Evolutionary conservation across 495 filamentous ascomycete genomes (phyloP), one percentile per base, ranked within the genome.

Genomic region (Thozetella sp.): DNA sequence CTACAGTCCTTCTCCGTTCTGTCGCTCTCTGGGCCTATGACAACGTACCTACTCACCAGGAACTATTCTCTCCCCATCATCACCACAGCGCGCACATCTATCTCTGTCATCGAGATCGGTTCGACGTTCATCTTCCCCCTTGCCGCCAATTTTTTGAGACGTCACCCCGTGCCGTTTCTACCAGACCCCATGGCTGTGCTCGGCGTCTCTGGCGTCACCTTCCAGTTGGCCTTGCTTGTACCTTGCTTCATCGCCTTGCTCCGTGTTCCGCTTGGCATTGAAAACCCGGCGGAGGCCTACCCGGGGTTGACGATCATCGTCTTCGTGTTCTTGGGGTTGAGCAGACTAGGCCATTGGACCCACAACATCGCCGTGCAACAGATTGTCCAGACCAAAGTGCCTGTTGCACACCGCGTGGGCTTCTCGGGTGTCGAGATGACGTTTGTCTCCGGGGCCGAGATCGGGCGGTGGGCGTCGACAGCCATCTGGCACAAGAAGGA

Each of bases 321-420:
- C 58, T 73, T 75, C 58, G 26, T 65, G 54, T 72, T 72, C 59
- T 68, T 75, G 52, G 73, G 72, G 0, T 52, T 71, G 24, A 76
- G 73, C n/a, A 65, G 74, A 10, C 64, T 77, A 1, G 74, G 74
- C 0, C 68, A 72, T 22, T 76, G 74, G 69, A 66, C 67, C 51
- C 72, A 68, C 60, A 69, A 75, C 54, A 67, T 77, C 52, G 69
- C 67, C 2, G 72, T 71, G 15, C 70, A 73, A 53, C 73, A 72
- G 48, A 62, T 76, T 11, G 68, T 65, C 23, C 73, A 76, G 66
- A 73, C 72, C 43, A 62, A 63, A 9, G 62, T 68, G 17, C 45
- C 62, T 0, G 60, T 69, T 1, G 19, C 53, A 20, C 61, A 67
- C 2, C 61, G 69, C 25, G 67, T 67, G 11, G 67, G 67, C 30